Base-by-base conservation (phyloP, 192 early-diverging fungal genomes). In the Entomortierella lignicola region DNA sequence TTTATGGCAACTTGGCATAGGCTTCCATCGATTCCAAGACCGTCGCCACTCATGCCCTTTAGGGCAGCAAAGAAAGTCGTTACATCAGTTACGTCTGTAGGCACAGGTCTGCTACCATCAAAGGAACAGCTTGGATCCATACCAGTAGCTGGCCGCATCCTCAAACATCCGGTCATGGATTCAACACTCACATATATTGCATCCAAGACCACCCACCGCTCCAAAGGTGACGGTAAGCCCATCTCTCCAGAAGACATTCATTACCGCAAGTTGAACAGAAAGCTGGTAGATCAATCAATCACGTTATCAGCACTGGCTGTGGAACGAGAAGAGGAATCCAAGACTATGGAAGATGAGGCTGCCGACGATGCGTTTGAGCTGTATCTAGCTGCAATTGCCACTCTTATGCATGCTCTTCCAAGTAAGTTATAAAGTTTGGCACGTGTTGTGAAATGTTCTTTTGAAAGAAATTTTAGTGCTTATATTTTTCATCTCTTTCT, bases 311-410 rank as follows among this genome's bases (percentile, higher is more conserved):
- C 60, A 2, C 48, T 84, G 50, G 77, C 82, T 23, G 57, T 84
- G 0, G 77, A 81, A 47, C 61, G 43, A 43, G 74, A 79, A 47
- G 74, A 79, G 27, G 27, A 60, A 34, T 79, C 74, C 23, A 79
- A 79, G 47, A 60, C 61, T 29, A 41, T 79, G 21, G 82, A 77
- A 29, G 82, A 84, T 39, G 67, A 81, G 41, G 77, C 68, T 29
- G 77, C 72, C 20, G 80, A 84, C 64, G 72, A 80, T 55, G 82
- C 82, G 4, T 68, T 77, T 25, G 77, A 77, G 51, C 56, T 72
- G 15, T 84, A 84, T 50, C 60, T 84, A 5, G 67, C 55, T 3
- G 77, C 77, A 15, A 68, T 84, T 26, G 63, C 68, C 12, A 70
- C 63, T n/a, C 47, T 84, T 31, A 58, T 84, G 37, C 71, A 84